phyloP scores from a whole-genome alignment of 2,329 filamentous ascomycete genomes.

The Microcyclospora pomicola region DNA sequence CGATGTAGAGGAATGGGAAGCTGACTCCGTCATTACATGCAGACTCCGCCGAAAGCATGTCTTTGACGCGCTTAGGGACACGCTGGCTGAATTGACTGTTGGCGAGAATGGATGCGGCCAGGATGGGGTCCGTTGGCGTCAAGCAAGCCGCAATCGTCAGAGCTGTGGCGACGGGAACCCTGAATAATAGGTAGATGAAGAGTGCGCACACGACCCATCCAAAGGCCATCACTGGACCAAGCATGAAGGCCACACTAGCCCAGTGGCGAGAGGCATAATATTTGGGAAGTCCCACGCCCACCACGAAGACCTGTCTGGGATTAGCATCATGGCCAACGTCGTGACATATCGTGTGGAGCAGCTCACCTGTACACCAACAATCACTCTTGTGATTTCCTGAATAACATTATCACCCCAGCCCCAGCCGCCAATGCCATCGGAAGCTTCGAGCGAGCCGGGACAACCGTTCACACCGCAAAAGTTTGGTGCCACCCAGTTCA shows the following conservation, averaged over 20 bases:
- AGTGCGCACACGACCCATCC: conserved; percentile 35
- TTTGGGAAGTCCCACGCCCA: conserved; percentile 24
- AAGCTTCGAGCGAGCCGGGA: conserved; percentile 4
- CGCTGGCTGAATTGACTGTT: conserved; percentile 40
- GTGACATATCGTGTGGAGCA: conserved; percentile 3
- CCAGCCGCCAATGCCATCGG: conserved; percentile 21
- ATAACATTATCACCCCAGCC: conserved; percentile 29
- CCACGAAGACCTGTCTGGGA: not conserved
- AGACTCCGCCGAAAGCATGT: conserved; percentile 40
- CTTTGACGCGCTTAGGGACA: conserved; percentile 37
- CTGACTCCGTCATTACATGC: conserved; percentile 44
- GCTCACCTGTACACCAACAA: conserved; percentile 32
- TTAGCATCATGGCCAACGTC: not conserved
- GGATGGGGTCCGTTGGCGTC: conserved; percentile 43
- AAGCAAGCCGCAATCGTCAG: conserved; percentile 41
- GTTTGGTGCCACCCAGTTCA: conserved; percentile 28
- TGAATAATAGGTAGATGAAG: conserved; percentile 35
- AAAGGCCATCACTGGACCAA: conserved; percentile 40
- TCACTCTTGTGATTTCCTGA: conserved; percentile 30
- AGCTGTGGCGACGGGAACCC: conserved; percentile 32
- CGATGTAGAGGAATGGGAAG: conserved; percentile 44
- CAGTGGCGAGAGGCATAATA: conserved; percentile 39
- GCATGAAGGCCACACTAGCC: conserved; percentile 35
- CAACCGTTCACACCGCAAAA: conserved; percentile 21
- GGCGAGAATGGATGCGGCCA: conserved; percentile 40